Conservation (phyloP, 108 stramenopile species). For the Nitzschia putrida region DNA sequence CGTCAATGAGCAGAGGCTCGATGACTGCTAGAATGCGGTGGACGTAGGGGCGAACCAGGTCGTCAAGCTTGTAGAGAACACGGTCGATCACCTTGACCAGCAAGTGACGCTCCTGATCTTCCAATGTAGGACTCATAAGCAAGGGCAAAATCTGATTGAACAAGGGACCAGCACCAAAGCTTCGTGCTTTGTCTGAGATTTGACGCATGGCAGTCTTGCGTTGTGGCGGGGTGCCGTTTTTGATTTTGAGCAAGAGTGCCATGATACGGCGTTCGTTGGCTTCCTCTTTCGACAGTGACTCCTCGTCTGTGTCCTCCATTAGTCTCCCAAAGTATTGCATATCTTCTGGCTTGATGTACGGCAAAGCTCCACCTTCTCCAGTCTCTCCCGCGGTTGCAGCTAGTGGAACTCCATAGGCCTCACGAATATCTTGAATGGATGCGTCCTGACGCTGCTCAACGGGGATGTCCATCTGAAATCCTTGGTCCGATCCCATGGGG, state of each 20-base stretch:
- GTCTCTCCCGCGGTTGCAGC: constrained; percentile 62
- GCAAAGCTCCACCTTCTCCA: constrained; percentile 70
- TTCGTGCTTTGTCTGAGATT: constrained; percentile 94
- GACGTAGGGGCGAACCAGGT: constrained; percentile 95
- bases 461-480: constrained; percentile 93
- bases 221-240: constrained; percentile 98
- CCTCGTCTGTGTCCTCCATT: constrained; percentile 87
- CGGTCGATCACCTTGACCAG: constrained; percentile 99
- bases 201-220: constrained; percentile 98
- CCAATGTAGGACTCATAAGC: constrained; percentile 96
- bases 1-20: constrained; percentile 97
- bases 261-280: constrained; percentile 87
- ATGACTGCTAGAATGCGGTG: constrained; percentile 97
- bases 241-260: constrained; percentile 94
- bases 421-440: constrained; percentile 79
- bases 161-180: constrained; percentile 94
- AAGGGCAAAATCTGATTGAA: constrained; percentile 98
- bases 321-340: constrained; percentile 98
- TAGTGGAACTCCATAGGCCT: constrained; percentile 92
- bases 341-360: constrained; percentile 98
- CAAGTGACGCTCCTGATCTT: constrained; percentile 98
- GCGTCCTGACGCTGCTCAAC: constrained; percentile 83
- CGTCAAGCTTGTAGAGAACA: constrained; percentile 95
- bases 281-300: constrained; percentile 78
- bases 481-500: constrained; percentile 77